Evolutionary conservation across 768 basidiomycete genomes (phyloP), one percentile per base, ranked within the genome.

Genomic region (Agaricus blazei): DNA sequence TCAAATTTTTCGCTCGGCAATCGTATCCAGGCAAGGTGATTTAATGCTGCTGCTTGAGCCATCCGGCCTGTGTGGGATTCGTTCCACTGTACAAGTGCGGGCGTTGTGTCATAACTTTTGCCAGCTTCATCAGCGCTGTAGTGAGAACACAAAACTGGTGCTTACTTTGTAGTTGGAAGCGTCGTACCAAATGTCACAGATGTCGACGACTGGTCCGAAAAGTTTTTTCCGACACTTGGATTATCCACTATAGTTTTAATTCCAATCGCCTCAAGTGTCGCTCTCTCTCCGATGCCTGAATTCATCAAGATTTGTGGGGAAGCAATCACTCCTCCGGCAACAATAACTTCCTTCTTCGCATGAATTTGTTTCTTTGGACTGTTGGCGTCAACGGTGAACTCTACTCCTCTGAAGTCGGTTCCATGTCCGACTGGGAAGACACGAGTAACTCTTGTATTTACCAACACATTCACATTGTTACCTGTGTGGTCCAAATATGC

Each of bases 301-400:
- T 60, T 45, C 37, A 65, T 51, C 2, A 66, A 46, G 9, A 69
- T 57, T 3, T 64, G 59, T 0, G 69, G 65, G 1, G 68, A 68
- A 4, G 64, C 66, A 49, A 70, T 63, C 9, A 63, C 61, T 12
- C 71, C 71, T 9, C 69, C 68, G 7, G 69, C 64, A 2, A 72
- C 56, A 28, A 72, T 66, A 26, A 72, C 62, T 44, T 72, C 70
- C 40, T 66, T 68, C 1, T 51, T 59, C 3, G 69, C 69, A 0
- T 55, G 61, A 9, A 67, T n/a, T 12, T 14, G 34, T 9, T 12
- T 56, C 6, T 36, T 51, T n/a, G 36, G 23, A 53, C 59, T 49
- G 23, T 51, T 34, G 3, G 26, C 43, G 12, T 45, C 47, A n/a
- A 9, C n/a, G 6, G 48, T 51, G 28, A 57, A 48, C 23, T 59